These are phyloP conservation scores for Chrysanthemum seticuspe DNA, from an alignment of 129 eudicot genomes.

Conservation along the genomic window DNA sequence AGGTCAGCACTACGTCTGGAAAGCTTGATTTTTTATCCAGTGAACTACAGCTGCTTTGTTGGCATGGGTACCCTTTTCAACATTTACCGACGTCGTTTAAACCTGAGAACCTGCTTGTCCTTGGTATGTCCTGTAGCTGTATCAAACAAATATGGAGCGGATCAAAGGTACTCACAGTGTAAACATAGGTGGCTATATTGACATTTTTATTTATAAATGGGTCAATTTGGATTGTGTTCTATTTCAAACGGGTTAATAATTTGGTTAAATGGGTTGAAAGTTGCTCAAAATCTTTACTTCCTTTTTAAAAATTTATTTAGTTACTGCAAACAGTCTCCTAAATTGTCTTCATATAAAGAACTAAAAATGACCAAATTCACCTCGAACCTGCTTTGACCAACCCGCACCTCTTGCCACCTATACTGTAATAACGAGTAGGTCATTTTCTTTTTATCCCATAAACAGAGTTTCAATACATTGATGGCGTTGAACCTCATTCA, in stretches of 20 bases:
- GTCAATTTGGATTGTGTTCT: background rate
- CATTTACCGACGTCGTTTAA: conserved; percentile 28
- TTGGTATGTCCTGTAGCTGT: conserved; percentile 37
- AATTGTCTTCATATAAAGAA: no score
- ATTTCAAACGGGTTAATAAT: background rate
- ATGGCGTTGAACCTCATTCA: conserved; percentile 37
- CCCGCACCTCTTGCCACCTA: background rate
- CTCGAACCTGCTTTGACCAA: background rate
- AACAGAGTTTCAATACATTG: conserved; percentile 23
- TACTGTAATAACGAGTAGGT: background rate
- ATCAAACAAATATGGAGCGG: conserved; percentile 34
- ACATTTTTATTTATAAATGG: background rate
- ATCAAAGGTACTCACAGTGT: conserved; percentile 27
- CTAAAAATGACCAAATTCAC: background rate
- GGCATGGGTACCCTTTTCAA: conserved; percentile 34
- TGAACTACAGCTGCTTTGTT: conserved; percentile 31
- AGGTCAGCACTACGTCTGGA: background rate
- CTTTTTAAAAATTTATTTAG: no score
- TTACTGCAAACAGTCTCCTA: background rate
- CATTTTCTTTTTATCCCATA: background rate
- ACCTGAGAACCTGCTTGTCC: conserved; percentile 32
- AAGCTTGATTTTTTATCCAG: conserved; percentile 22
- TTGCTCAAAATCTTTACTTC: background rate
- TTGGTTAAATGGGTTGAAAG: background rate
- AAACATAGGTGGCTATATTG: background rate